A percentile compares a stretch with the other conserved stretches of the same genome.
phyloP scores from a whole-genome alignment of 768 basidiomycete species.

The Leccinum sublutescens region DNA sequence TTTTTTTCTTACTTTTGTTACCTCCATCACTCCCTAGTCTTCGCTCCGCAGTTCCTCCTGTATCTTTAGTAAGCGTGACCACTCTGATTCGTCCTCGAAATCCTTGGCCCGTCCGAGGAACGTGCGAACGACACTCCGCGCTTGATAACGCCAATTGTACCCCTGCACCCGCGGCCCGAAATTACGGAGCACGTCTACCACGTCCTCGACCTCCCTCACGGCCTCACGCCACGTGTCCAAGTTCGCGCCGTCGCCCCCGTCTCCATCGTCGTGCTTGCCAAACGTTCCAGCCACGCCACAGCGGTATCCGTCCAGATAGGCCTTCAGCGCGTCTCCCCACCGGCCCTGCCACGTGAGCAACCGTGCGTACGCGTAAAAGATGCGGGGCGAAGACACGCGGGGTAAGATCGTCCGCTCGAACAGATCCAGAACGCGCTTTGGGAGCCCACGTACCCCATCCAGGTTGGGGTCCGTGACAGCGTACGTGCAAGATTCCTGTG shows the following conservation, averaged over 20 bases:
- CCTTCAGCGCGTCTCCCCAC: slow-evolving; percentile 78
- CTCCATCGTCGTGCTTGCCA: slow-evolving; percentile 45
- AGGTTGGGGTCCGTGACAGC: slow-evolving; percentile 36
- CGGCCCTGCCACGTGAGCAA: slow-evolving; percentile 68
- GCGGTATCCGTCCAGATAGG: slow-evolving; percentile 85
- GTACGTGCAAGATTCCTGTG: background rate
- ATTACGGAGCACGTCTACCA: slow-evolving; percentile 79
- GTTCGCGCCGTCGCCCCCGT: slow-evolving; percentile 56
- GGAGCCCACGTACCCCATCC: slow-evolving; percentile 67
- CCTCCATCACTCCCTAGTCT: slow-evolving; percentile 1
- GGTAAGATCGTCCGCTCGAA: slow-evolving; percentile 81
- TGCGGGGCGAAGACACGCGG: slow-evolving; percentile 69
- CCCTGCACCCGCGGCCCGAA: slow-evolving; percentile 69
- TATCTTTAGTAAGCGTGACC: slow-evolving; percentile 62
- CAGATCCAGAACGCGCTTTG: slow-evolving; percentile 64
- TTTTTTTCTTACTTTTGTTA: background rate
- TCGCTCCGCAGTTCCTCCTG: slow-evolving; percentile 33
- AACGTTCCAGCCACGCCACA: slow-evolving; percentile 57
- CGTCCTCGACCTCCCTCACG: slow-evolving; percentile 74
- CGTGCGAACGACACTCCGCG: slow-evolving; percentile 79
- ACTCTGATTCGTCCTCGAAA: slow-evolving; percentile 90
- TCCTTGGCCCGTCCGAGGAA: slow-evolving; percentile 86
- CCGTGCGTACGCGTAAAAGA: slow-evolving; percentile 85
- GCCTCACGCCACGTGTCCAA: slow-evolving; percentile 70
- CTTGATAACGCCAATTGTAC: slow-evolving; percentile 82